Evolutionary conservation across 495 filamentous ascomycete genomes (phyloP).

Genomic region (Parathielavia hyrcaniae): DNA sequence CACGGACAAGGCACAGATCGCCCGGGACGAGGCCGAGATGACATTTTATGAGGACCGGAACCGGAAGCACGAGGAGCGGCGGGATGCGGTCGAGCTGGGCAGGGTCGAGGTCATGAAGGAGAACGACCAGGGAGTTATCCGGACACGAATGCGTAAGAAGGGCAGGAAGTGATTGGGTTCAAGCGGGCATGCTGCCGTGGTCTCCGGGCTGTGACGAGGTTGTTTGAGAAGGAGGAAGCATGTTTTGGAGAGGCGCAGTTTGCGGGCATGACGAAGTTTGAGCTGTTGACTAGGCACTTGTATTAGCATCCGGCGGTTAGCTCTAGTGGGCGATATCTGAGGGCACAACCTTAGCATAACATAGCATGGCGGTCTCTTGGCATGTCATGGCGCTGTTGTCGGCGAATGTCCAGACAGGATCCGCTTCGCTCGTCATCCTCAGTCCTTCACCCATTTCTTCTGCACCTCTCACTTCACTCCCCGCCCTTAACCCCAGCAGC

Average conservation of each 20-base stretch:
- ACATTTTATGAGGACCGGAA: slow-evolving; percentile 22
- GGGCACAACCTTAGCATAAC: slow-evolving; percentile 3
- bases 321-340: slow-evolving; percentile 6
- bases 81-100: slow-evolving; percentile 17
- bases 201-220: background rate
- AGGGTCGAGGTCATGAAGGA: slow-evolving; percentile 17
- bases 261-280: background rate
- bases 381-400: background rate
- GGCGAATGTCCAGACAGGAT: background rate
- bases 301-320: slow-evolving; percentile 13
- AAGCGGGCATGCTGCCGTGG: background rate
- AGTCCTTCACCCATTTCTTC: background rate
- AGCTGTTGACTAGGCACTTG: slow-evolving; percentile 5
- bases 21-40: slow-evolving; percentile 35
- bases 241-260: slow-evolving; percentile 7
- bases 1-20: slow-evolving; percentile 41
- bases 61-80: slow-evolving; percentile 28
- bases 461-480: background rate
- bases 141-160: slow-evolving; percentile 29
- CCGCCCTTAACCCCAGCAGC: background rate
- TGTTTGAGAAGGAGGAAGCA: background rate
- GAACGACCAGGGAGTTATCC: slow-evolving; percentile 25
- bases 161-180: slow-evolving; percentile 19
- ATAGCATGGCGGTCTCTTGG: background rate
- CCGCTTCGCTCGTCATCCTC: background rate